Base-by-base conservation (phyloP, 192 early-diverging fungal genomes). In the Coemansia sp. region DNA sequence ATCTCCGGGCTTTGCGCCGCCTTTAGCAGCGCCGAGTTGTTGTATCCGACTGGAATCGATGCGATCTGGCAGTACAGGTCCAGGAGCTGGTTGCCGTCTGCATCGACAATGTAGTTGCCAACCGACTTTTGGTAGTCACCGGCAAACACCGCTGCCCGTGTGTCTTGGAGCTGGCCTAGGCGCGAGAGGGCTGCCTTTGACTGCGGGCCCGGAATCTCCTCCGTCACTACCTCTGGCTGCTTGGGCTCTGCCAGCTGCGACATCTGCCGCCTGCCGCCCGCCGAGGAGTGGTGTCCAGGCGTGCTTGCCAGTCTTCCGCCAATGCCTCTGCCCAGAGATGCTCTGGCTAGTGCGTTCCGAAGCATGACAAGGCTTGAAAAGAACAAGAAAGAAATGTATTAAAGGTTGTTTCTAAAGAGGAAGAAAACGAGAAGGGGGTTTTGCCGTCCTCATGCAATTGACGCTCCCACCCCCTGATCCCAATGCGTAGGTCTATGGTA, bases 11-110 rank as follows among this genome's bases (percentile, higher is more conserved):
- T 72, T 9, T 80, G 62, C 22, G 82, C 75, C 10, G 83, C 78
- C 8, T 76, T 60, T 4, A 87, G 70, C 10, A 90, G 62, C 8
- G 81, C 76, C 52, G 79, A 70, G 64, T 84, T 83, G 68, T 90
- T 90, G 80, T 90, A 90, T 8, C 88, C 88, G 22, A 90, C 62
- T 4, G 88, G 88, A 37, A 90, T 82, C 18, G 87, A 88, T 17
- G 88, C 84, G 33, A 90, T 88, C 65, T 90, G 88, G 58, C 83
- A 84, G 76, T 84, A 88, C 56, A 90, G 33, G 61, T 90, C 88
- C 39, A 90, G 68, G 22, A 90, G 65, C 34, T 64, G 61, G 62
- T 90, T 90, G 43, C 88, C 88, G 65, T 90, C 88, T 0, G 85
- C 82, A 53, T 90, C 88, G 2, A 82, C 85, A 33, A 90, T 85